Evolutionary conservation across 345 rosid genomes (phyloP).

Genomic region (Laguncularia racemosa): DNA sequence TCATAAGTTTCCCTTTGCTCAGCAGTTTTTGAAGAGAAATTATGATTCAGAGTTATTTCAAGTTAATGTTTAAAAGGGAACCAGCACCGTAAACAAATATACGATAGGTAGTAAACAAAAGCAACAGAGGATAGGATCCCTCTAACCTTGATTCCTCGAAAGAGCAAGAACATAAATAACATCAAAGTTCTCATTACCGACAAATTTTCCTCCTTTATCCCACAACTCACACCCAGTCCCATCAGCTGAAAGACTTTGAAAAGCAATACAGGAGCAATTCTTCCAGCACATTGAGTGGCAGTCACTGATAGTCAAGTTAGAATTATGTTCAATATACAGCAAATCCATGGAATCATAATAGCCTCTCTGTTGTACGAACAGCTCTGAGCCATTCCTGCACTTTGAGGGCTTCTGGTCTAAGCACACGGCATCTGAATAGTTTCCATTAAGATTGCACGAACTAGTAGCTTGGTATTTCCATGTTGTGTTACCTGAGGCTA

Average conservation of each 20-base stretch:
- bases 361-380: conserved; percentile 40
- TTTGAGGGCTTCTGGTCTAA: conserved; percentile 31
- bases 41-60: too few relatives aligned
- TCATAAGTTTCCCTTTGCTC: too few relatives aligned
- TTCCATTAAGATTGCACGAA: conserved; percentile 26
- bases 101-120: background rate
- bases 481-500: background rate
- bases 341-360: conserved; percentile 8
- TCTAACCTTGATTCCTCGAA: background rate
- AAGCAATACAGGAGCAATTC: conserved; percentile 51
- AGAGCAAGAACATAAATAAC: conserved; percentile 24
- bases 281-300: conserved; percentile 56
- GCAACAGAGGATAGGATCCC: background rate
- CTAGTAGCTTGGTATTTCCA: conserved; percentile 26
- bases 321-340: conserved; percentile 12
- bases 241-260: conserved; percentile 12
- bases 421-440: conserved; percentile 36
- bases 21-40: too few relatives aligned
- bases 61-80: too few relatives aligned
- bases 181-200: conserved; percentile 13
- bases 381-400: conserved; percentile 40
- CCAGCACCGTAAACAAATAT: background rate
- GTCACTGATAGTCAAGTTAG: conserved; percentile 35
- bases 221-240: conserved; percentile 47
- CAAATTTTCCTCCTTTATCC: conserved; percentile 27